Base-by-base conservation (phyloP, 2,329 filamentous ascomycete genomes). In the Aureobasidium sp. region DNA sequence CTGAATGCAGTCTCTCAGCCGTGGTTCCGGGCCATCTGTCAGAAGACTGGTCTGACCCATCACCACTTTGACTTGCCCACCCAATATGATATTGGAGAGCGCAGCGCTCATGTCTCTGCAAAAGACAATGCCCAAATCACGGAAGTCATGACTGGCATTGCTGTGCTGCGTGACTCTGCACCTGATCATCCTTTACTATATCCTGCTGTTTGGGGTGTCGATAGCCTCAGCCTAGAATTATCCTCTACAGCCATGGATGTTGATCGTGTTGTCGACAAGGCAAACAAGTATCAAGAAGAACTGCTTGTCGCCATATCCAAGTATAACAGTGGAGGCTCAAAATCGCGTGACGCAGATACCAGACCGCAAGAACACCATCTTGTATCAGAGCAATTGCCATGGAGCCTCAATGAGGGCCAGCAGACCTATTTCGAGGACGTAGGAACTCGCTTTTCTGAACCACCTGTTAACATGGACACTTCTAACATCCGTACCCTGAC, bases 11-110 rank as follows among this genome's bases (percentile, higher is more conserved):
- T 87, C 1, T 84, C 84, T 1, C 74, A 75, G 31, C 88, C 88
- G 0, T 91, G 87, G 83, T 75, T 89, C 9, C 81, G 85, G 58
- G 81, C 86, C 57, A 77, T 88, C 8, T 82, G 87, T 66, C 84
- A 86, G 68, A 94, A 90, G 89, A 84, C 92, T 63, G 90, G 90
- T 0, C 80, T 90, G 12, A 64, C 60, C 81, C 67, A 79, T 68
- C 22, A 24, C 12, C 19, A 31, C 1, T n/a, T 45, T 19, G 61
- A 42, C 3, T 89, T 90, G 67, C 29, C 42, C 7, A 79, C 89
- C 64, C 76, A 86, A 0, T 82, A 84, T 39, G 77, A 78, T 22
- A 78, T 79, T 57, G 11, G 54, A 4, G 27, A 52, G 11, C 5
- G 9, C 19, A 37, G 50, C 27, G 49, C 37, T 29, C 44, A 62